Evolutionary conservation across 768 basidiomycete species (phyloP), one percentile per base, ranked within the genome.

Genomic region (Coprinopsis marcescibilis): DNA sequence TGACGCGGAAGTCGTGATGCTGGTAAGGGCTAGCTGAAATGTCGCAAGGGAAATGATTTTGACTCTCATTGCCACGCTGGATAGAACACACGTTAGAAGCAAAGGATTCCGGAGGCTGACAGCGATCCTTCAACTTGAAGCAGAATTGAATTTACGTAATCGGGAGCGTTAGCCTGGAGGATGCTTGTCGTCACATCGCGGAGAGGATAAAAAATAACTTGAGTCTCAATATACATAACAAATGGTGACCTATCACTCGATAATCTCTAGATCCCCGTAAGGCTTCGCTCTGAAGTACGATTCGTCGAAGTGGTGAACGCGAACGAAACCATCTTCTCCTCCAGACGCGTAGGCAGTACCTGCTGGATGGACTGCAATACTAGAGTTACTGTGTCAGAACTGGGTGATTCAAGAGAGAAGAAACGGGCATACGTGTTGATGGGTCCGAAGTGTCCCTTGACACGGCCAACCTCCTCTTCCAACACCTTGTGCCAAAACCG

Each of bases 401-500:
- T 41, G 21, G 33, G 17, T 17, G n/a, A 23, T 43, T 20, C 10
- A 29, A n/a, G 43, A 27, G 10, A 26, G 27, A 11, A n/a, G n/a
- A n/a, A 33, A 19, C 30, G 21, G 17, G 80, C 91, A 55, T 58
- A 96, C 93, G 92, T 93, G 67, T 95, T 94, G 66, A 94, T 83
- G 34, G 92, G 91, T 7, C 91, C 91, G 60, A 98, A 99, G 65
- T 98, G 95, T 11, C 96, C 96, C 64, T 93, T 94, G 34, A 99
- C 94, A 10, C 94, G 81, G 14, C 95, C 93, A 45, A 98, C 86
- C 63, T 98, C 95, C 71, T 96, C 93, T 66, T 95, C 93, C 57
- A 95, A 88, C 29, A 95, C 75, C 56, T 86, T 91, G 73, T 99
- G 95, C 92, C 93, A 98, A 71, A 99, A 97, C 30, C 93, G 77